Evolutionary conservation across 2,329 filamentous ascomycete genomes (phyloP).

Genomic region (Cyclaneusma minus): DNA sequence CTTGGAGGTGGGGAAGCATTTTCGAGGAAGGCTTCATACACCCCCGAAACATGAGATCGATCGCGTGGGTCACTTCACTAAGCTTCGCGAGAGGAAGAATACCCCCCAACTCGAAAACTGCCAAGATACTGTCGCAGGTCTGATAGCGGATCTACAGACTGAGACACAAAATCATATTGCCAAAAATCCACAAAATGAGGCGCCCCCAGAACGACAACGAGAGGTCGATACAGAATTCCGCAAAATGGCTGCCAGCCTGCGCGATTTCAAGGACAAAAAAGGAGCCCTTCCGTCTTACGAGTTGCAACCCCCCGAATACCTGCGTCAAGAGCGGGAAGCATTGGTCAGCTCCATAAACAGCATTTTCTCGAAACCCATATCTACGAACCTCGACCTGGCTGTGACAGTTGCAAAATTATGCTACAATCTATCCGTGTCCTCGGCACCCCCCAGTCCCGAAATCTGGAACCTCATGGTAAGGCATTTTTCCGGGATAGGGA

Average conservation of each 20-base stretch:
- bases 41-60: no score
- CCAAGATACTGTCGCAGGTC: no score
- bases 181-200: no score
- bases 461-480: slow-evolving; percentile 58
- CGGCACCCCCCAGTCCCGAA: slow-evolving; percentile 45
- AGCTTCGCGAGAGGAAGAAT: no score
- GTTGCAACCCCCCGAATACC: no score
- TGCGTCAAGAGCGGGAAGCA: no score
- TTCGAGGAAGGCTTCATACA: no score
- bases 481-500: slow-evolving; percentile 39
- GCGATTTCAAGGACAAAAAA: neutral
- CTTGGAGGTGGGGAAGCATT: no score
- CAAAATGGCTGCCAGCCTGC: neutral
- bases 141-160: neutral
- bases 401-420: slow-evolving; percentile 24
- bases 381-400: slow-evolving; percentile 6
- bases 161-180: slow-evolving; percentile 3
- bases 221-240: neutral
- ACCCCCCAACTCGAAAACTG: no score
- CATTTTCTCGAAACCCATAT: neutral
- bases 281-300: neutral
- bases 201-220: no score
- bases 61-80: no score
- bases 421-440: slow-evolving; percentile 50
- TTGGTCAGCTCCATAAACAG: neutral